Evolutionary conservation across 129 eudicot genomes (phyloP).

Genomic region (Artemisia annua): DNA sequence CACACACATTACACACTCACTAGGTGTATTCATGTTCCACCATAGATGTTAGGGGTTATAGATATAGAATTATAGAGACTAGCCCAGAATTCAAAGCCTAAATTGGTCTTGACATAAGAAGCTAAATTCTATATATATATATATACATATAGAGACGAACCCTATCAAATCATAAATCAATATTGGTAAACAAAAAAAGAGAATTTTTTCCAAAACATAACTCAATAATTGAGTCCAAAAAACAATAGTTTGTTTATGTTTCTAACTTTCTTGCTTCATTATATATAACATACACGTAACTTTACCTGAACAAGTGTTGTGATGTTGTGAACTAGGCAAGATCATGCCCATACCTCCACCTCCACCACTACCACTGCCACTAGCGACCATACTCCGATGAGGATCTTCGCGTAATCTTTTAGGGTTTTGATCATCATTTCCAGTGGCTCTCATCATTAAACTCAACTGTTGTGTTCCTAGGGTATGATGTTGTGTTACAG

Average conservation of each 20-base stretch:
- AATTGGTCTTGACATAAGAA: constrained; percentile 3
- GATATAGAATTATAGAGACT: neutral
- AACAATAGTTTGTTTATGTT: constrained; percentile 1
- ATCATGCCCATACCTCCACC: constrained; percentile 33
- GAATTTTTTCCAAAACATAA: constrained; percentile 1
- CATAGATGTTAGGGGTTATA: no score
- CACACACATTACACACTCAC: neutral
- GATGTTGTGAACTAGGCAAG: constrained; percentile 35
- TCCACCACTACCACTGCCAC: constrained; percentile 21
- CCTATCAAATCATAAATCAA: constrained; percentile 1
- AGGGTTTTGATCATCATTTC: constrained; percentile 23
- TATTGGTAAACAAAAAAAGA: constrained; percentile 1
- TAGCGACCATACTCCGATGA: constrained; percentile 14
- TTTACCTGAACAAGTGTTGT: constrained; percentile 37
- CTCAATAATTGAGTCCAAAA: neutral
- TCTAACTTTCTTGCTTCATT: constrained; percentile 6
- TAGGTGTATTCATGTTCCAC: no score
- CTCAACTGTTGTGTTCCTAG: constrained; percentile 35
- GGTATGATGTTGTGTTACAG: constrained; percentile 31
- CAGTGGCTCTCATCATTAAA: constrained; percentile 43
- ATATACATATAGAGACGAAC: constrained; percentile 1
- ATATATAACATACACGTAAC: constrained; percentile 13
- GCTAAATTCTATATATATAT: neutral
- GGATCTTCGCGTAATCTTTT: constrained; percentile 50
- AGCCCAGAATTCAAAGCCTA: constrained; percentile 16